Base-by-base conservation (phyloP, 352 stramenopile genomes). In the Pythium guiyangense region DNA sequence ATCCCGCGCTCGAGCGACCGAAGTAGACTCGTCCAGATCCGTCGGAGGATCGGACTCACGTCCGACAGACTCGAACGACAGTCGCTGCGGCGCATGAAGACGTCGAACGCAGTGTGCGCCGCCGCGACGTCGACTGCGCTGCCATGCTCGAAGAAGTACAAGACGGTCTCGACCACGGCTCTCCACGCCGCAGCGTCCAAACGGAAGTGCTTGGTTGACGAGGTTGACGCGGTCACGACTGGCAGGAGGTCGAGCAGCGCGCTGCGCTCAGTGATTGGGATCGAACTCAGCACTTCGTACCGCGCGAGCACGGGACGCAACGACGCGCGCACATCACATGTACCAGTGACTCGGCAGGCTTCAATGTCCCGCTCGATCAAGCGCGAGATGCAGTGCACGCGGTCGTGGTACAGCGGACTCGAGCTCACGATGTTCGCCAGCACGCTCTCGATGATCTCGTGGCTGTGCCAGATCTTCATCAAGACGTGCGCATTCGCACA, bases 91-190 rank as follows among this genome's bases (percentile, higher is more conserved):
- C 6, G 22, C 49, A 57, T 14, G 40, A 48, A 55, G 9, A 57
- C 49, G 4, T 43, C 29, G 14, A 63, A 47, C 8, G 57, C 57
- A 25, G 57, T 25, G 14, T 62, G 57, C 0, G 57, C 57, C 5
- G 49, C 57, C 1, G 49, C 18, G 27, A 27, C 26, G 39, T 63
- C 57, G 0, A 20, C 10, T 11, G 6, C 15, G 5, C 31, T 39
- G 3, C 49, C 57, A 20, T 53, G 39, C 42, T 63, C 29, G 9
- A 63, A 31, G 12, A 63, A 63, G 42, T 57, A 63, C 31, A 63
- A 25, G 29, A 34, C 42, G 18, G 48, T 57, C 31, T 56, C 57
- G 18, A 57, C 34, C 8, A 63, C 47, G 27, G 12, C 40, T 34
- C 49, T 63, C 57, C 57, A 53, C 9, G 34, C 51, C 5, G 18